Conservation (phyloP, 495 filamentous ascomycete genomes). For the Xanthoparmelia taractica region DNA sequence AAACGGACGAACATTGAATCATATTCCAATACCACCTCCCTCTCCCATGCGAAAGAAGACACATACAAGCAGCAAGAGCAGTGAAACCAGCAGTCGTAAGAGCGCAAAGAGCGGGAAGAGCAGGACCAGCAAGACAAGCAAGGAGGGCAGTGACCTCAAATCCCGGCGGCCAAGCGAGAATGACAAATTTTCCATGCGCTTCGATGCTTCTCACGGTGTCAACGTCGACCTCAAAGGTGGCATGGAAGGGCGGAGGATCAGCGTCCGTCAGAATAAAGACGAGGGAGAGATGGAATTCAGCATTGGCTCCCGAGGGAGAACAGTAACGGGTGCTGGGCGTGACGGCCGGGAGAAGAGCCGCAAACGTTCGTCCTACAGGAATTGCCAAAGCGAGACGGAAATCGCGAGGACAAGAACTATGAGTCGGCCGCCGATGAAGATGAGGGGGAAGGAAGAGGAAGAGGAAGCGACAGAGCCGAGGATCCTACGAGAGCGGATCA, state of each 20-base stretch:
- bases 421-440: background rate
- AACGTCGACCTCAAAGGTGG: slow-evolving; percentile 92
- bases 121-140: slow-evolving; percentile 16
- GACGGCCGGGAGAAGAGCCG: slow-evolving; percentile 19
- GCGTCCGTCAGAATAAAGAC: slow-evolving; percentile 63
- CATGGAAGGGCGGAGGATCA: slow-evolving; percentile 86
- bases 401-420: slow-evolving; percentile 13
- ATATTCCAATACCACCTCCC: slow-evolving; percentile 10
- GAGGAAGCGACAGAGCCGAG: slow-evolving; percentile 7
- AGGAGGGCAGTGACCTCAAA: slow-evolving; percentile 24
- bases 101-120: slow-evolving; percentile 19
- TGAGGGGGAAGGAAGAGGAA: background rate
- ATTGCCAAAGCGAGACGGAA: slow-evolving; percentile 19
- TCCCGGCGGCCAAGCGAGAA: slow-evolving; percentile 20
- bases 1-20: slow-evolving; percentile 5
- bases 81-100: slow-evolving; percentile 23
- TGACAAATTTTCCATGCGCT: slow-evolving; percentile 20
- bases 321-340: background rate
- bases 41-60: slow-evolving; percentile 16
- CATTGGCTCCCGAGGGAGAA: slow-evolving; percentile 15
- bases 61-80: slow-evolving; percentile 17
- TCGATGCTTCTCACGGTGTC: slow-evolving; percentile 53
- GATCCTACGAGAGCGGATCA: slow-evolving; percentile 16
- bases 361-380: slow-evolving; percentile 18
- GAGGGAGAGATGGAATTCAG: slow-evolving; percentile 24